Evolutionary conservation across 116 monocot genomes (phyloP), one percentile per base, ranked within the genome.

Genomic region (Posidonia oceanica): DNA sequence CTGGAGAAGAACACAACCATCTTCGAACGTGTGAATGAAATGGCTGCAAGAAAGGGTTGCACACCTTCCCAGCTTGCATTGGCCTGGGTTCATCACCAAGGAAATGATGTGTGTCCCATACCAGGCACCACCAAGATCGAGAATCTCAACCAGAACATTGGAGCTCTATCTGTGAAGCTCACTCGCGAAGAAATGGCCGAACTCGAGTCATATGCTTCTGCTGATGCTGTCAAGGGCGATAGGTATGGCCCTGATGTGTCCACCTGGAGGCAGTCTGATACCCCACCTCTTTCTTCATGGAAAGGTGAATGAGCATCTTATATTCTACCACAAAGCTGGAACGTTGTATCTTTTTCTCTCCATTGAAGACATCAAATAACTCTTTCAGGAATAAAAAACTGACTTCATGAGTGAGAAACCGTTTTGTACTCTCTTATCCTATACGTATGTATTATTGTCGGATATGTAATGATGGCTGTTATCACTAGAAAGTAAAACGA

Each of bases 21-120:
- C 5, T 80, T 75, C 14, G 68, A 62, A 39, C 56, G 66, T 4
- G 65, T 80, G 11, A 62, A 73, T 37, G 67, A 55, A 1, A 60
- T 81, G 68, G 68, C 81, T 5, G 59, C 20, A 1, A 55, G 53
- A 14, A 72, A 81, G 61, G 56, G 69, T 0, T 76, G 77, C 41
- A 76, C 81, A 10, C 57, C 81, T 29, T 56, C 81, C 13, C 76
- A 81, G 59, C 73, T 81, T 36, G 75, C 76, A 5, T 61, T 80
- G 48, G 80, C 80, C 23, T 80, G 80, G 80, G 63, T 80, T 63
- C 77, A 73, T 36, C 81, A 81, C 61, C 76, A 81, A 41, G 80
- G 80, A 7, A 18, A 68, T 57, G 76, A 72, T 20, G 80, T 80
- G 0, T 66, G 76, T 37, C 80, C 81, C 14, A 81, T 81, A 5